phyloP scores from a whole-genome alignment of 495 filamentous ascomycete species.

The Penicillium steckii region DNA sequence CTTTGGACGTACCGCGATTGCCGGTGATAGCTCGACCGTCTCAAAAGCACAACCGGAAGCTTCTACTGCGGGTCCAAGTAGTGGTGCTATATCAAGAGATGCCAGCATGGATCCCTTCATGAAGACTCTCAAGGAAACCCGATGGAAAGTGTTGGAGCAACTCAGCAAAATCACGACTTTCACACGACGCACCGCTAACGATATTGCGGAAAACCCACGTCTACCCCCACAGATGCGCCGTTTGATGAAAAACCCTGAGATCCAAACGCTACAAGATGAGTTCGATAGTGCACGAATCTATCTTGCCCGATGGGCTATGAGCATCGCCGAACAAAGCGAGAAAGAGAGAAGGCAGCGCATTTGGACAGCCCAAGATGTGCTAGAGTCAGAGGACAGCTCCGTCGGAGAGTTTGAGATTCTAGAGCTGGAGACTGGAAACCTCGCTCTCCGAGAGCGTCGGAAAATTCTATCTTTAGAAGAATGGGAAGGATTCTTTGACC shows the following conservation, averaged over 20 bases:
- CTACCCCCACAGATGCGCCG: conserved; percentile 83
- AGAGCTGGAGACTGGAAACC: conserved; percentile 70
- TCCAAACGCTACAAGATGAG: conserved; percentile 92
- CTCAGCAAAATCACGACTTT: conserved; percentile 96
- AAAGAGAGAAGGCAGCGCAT: conserved; percentile 78
- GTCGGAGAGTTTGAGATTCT: conserved; percentile 96
- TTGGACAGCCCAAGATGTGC: conserved; percentile 88
- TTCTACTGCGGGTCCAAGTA: conserved; percentile 30
- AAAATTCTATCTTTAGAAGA: conserved; percentile 78
- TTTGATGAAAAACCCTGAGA: conserved; percentile 87
- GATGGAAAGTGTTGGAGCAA: conserved; percentile 94
- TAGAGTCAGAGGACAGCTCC: conserved; percentile 89
- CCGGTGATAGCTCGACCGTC: conserved; percentile 29
- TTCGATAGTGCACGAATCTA: conserved; percentile 96
- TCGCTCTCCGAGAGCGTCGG: conserved; percentile 69
- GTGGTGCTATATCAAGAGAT: conserved; percentile 45
- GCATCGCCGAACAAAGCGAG: conserved; percentile 94
- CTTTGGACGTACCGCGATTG: conserved; percentile 59
- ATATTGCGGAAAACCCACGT: conserved; percentile 84
- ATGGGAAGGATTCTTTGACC: conserved; percentile 85
- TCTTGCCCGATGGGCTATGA: conserved; percentile 96
- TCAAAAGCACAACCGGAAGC: conserved; percentile 33
- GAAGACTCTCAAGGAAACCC: conserved; percentile 91
- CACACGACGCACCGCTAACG: conserved; percentile 85
- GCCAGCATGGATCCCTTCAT: conserved; percentile 93